Percentiles rank a stretch among this genome's conserved stretches.
phyloP scores from a whole-genome alignment of 768 basidiomycete species.

The Calocybe gangraenosa region DNA sequence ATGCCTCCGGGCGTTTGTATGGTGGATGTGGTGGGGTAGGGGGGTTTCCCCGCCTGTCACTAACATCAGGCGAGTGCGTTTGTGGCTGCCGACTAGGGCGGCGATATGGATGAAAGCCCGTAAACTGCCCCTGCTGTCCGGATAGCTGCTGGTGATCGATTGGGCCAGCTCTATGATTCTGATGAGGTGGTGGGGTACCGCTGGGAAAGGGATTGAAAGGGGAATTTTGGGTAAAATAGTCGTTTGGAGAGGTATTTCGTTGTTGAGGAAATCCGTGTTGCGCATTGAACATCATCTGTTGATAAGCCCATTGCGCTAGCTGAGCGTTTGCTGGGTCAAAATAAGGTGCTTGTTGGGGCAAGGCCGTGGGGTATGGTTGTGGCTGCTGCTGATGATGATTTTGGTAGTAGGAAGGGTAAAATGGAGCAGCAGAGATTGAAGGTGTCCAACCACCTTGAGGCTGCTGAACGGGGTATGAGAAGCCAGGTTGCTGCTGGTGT shows the following conservation, averaged over 20 bases:
- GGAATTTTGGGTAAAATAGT: slow-evolving; percentile 54
- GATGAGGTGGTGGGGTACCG: slow-evolving; percentile 65
- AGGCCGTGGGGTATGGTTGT: slow-evolving; percentile 44
- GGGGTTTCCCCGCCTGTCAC: slow-evolving; percentile 46
- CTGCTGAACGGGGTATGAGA: slow-evolving; percentile 69
- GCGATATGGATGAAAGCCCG: slow-evolving; percentile 81
- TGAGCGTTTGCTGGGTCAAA: slow-evolving; percentile 75
- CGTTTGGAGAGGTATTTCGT: slow-evolving; percentile 37
- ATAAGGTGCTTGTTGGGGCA: slow-evolving; percentile 53
- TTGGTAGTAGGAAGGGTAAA: slow-evolving; percentile 78
- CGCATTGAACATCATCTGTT: slow-evolving; percentile 85
- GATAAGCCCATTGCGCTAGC: slow-evolving; percentile 85
- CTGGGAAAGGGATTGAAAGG: slow-evolving; percentile 64
- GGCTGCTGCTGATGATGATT: slow-evolving; percentile 54
- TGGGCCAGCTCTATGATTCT: slow-evolving; percentile 36
- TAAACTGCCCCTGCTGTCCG: slow-evolving; percentile 34
- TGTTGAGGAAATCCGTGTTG: slow-evolving; percentile 49
- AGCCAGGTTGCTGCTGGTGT: slow-evolving; percentile 37
- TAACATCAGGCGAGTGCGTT: slow-evolving; percentile 26
- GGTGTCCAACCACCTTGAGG: slow-evolving; percentile 69
- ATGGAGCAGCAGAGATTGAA: slow-evolving; percentile 61
- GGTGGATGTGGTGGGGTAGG: slow-evolving; percentile 61
- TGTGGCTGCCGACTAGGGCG: slow-evolving; percentile 54
- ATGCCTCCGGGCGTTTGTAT: slow-evolving; percentile 76
- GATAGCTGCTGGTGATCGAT: slow-evolving; percentile 39